phyloP scores from a whole-genome alignment of 1,284 basidiomycete genomes.

The Cutaneotrichosporon arboriforme region DNA sequence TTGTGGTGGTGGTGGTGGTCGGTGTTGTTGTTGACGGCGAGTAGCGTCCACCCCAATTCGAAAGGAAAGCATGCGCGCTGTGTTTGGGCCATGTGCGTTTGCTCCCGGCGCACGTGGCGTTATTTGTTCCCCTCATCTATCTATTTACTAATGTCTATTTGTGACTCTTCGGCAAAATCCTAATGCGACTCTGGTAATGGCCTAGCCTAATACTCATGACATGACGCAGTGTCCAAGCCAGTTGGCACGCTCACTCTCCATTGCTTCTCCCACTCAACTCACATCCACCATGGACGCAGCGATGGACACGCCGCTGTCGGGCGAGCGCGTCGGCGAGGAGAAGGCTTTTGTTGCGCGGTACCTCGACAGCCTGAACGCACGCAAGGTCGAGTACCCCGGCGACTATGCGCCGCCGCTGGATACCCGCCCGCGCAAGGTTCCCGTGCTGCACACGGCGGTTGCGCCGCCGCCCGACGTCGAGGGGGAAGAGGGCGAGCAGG shows the following conservation, averaged over 20 bases:
- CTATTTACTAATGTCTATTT: too few relatives aligned
- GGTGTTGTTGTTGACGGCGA: background rate
- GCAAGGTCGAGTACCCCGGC: constrained; percentile 64
- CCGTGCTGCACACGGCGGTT: constrained; percentile 56
- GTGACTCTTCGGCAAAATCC: too few relatives aligned
- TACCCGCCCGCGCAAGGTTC: constrained; percentile 66
- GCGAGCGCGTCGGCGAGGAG: constrained; percentile 58
- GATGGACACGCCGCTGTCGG: constrained; percentile 34
- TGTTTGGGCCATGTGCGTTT: background rate
- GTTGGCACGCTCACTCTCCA: too few relatives aligned
- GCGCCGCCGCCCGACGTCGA: constrained; percentile 39
- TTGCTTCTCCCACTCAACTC: too few relatives aligned
- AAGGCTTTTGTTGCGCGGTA: constrained; percentile 67
- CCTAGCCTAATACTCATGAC: background rate
- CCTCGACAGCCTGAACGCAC: constrained; percentile 61
- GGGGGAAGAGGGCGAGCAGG: constrained; percentile 22
- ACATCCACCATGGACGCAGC: background rate
- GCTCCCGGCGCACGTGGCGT: too few relatives aligned
- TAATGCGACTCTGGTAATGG: too few relatives aligned
- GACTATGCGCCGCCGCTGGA: constrained; percentile 70
- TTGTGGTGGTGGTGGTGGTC: background rate
- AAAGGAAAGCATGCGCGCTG: background rate
- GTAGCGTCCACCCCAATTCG: background rate
- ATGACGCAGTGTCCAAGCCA: too few relatives aligned
- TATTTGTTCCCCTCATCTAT: too few relatives aligned